These are phyloP conservation scores for Fusarium xylarioides DNA, from an alignment of 2,329 filamentous ascomycete genomes.

Conservation along the genomic window DNA sequence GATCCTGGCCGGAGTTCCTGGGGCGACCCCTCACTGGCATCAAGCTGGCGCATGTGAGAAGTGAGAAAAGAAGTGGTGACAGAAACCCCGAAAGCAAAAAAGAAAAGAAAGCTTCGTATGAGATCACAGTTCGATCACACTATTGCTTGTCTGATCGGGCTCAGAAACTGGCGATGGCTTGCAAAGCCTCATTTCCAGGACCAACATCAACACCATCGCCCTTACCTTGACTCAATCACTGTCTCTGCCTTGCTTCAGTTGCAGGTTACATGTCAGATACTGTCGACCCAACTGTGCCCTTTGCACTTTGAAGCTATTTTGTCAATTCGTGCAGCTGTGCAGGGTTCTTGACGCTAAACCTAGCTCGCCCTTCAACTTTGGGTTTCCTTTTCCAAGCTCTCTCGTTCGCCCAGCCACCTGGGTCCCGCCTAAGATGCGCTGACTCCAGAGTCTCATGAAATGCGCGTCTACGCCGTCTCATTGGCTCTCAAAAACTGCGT, in stretches of 20 bases:
- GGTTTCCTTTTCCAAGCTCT: constrained; percentile 22
- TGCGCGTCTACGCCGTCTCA: constrained; percentile 34
- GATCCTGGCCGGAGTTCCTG: constrained; percentile 41
- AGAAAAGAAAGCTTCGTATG: constrained; percentile 7
- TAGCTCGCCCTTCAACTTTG: constrained; percentile 28
- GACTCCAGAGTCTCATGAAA: constrained; percentile 38
- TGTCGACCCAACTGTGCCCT: constrained; percentile 24
- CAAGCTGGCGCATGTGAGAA: constrained; percentile 34
- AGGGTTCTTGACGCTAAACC: constrained; percentile 38
- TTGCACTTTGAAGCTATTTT: constrained; percentile 28
- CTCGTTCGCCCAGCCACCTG: constrained; percentile 40
- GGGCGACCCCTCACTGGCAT: constrained; percentile 42
- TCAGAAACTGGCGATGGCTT: neutral
- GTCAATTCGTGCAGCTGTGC: constrained; percentile 23
- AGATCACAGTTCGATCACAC: neutral
- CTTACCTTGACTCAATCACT: constrained; percentile 21
- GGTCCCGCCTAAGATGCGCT: constrained; percentile 30
- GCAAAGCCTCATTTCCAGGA: neutral
- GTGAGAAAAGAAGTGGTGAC: constrained; percentile 37
- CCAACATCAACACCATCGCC: neutral
- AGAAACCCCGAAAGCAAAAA: constrained; percentile 7
- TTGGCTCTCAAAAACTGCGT: constrained; percentile 27
- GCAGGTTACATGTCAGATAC: constrained; percentile 19
- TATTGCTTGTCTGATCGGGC: constrained; percentile 4
- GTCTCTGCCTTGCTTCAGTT: constrained; percentile 25